These are phyloP conservation scores for Coemansia sp. DNA, from an alignment of 192 early-diverging fungal genomes.

Conservation along the genomic window DNA sequence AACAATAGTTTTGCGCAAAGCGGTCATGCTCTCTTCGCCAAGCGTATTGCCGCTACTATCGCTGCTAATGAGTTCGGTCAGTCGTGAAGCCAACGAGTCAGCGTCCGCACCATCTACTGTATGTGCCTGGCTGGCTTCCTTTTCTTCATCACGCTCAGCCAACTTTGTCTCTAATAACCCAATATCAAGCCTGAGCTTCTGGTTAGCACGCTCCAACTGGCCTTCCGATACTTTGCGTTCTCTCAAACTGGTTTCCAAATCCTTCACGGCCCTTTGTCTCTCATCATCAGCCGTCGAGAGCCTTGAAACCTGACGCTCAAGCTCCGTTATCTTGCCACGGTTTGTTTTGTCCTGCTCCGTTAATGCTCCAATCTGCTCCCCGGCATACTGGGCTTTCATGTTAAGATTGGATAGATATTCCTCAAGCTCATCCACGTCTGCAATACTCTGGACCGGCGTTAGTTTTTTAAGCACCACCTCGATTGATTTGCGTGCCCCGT, in stretches of 20 bases:
- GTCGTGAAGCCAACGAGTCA: slow-evolving; percentile 13
- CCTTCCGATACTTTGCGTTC: slow-evolving; percentile 46
- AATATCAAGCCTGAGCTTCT: slow-evolving; percentile 42
- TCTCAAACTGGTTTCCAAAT: slow-evolving; percentile 27
- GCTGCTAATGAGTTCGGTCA: slow-evolving; percentile 7
- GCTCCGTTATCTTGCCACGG: slow-evolving; percentile 31
- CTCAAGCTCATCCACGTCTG: slow-evolving; percentile 55
- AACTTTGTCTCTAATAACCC: slow-evolving; percentile 12
- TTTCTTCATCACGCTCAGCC: slow-evolving; percentile 1
- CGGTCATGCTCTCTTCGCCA: background rate
- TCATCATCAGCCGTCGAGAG: slow-evolving; percentile 14
- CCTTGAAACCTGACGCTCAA: slow-evolving; percentile 15
- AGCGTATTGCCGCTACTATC: background rate
- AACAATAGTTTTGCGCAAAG: slow-evolving; percentile 10
- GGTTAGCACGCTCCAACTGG: slow-evolving; percentile 43
- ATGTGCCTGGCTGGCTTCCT: background rate
- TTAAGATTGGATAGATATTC: slow-evolving; percentile 45
- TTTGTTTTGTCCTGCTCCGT: slow-evolving; percentile 48
- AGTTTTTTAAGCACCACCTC: slow-evolving; percentile 43
- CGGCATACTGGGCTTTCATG: slow-evolving; percentile 45
- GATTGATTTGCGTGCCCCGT: slow-evolving; percentile 44
- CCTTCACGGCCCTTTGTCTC: slow-evolving; percentile 10
- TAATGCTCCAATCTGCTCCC: slow-evolving; percentile 51
- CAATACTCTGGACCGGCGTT: slow-evolving; percentile 53
- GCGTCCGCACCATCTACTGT: slow-evolving; percentile 8